Evolutionary conservation across 768 basidiomycete species (phyloP), one percentile per base, ranked within the genome.

Genomic region (Coprinopsis marcescibilis): DNA sequence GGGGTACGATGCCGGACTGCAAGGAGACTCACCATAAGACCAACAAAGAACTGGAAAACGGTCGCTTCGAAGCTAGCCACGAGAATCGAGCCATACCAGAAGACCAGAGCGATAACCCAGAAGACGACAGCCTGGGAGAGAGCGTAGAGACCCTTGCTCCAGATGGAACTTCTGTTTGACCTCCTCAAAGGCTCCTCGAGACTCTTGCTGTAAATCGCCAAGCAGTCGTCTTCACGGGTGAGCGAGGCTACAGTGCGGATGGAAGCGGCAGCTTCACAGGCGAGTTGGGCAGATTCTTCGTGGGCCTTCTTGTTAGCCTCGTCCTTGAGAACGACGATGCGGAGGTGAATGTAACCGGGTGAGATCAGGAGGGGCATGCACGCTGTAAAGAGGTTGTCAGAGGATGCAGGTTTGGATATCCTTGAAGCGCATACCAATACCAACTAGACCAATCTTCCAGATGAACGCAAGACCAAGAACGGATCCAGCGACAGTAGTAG

Each of bases 161-260:
- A 79, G 30, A 80, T 46, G 1, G 80, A 70, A 12, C 70, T 73
- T 33, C 58, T 67, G 63, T 81, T 82, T 11, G 83, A 81, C 33
- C 69, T 58, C 27, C 58, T 63, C 45, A 88, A 68, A 4, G 88
- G 86, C 19, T 50, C 74, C 44, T 85, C 81, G 43, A 91, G 68
- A 52, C 77, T 79, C 33, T 69, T 32, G 51, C 76, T 76, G 63
- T 85, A 85, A 2, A 72, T 56, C 14, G 64, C 55, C 38, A 70
- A 67, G 57, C 83, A 85, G 49, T 88, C 84, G 17, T 77, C 71
- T 58, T 92, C 89, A n/a, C 89, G 72, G 2, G 86, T 89, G n/a
- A 92, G 67, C 1, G 79, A 72, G 1, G 89, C 87, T 23, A 92
- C 89, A 2, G 89, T 90, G 32, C 83, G 73, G 51, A 92, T 89